Evolutionary conservation across 768 basidiomycete genomes (phyloP), one percentile per base, ranked within the genome.

Genomic region (Lentinula aciculospora): DNA sequence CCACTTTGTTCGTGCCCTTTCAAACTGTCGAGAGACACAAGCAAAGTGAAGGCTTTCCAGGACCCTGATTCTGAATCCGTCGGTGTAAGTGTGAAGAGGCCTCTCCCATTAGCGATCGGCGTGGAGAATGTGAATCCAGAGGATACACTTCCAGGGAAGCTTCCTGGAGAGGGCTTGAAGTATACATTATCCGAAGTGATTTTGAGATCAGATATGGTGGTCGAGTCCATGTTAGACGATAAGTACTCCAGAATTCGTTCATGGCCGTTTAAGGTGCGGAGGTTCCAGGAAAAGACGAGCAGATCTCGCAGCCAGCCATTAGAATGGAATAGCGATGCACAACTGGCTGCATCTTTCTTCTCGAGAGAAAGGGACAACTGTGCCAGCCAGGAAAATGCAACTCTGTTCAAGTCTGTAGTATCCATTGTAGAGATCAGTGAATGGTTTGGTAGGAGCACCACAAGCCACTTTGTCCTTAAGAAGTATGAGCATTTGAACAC

Each of bases 211-310:
- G 67, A 59, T 9, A 77, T 59, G 5, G 29, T 37, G 12, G 31
- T 27, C n/a, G 29, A 27, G 3, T 36, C 3, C 15, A 32, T 36
- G 3, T 63, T 53, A 1, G 64, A 55, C 1, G 64, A 58, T 4
- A 79, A 66, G 56, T 75, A 76, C 0, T 61, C 42, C 1, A 63
- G 46, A 19, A 79, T 75, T 48, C 70, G 70, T 1, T 67, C 66
- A 17, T 42, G 66, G 2, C 74, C 74, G 19, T 65, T 58, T 6
- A 78, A 66, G 2, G 76, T 62, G 25, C 76, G 72, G 31, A 68
- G 69, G 60, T 75, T 68, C 78, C 78, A 80, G 1, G 71, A 71
- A 62, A 81, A 75, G 12, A 70, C 66, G 48, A 80, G 70, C 29
- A 75, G 53, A 60, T 81, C 77, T 8, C 76, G 68, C 31, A 77